A percentile compares a stretch with the other conserved stretches of the same genome.
These are phyloP conservation scores for Gnetum montanum DNA, from an alignment of 75 land plant genomes.

Conservation along the genomic window DNA sequence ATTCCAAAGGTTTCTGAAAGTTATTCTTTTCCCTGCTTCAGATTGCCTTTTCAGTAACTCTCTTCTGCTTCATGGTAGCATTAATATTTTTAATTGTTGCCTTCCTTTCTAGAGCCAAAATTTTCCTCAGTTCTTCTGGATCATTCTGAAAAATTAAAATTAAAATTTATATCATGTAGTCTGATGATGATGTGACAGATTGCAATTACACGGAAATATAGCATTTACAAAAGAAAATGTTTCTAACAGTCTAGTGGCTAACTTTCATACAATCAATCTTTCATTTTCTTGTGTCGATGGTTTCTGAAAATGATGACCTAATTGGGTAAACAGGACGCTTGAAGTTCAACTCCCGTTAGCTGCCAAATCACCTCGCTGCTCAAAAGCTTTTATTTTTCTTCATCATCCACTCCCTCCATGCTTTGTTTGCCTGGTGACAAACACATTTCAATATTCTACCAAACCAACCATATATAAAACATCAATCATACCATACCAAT, in stretches of 20 bases:
- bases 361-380: slow-evolving; percentile 94
- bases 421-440: slow-evolving; percentile 72
- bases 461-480: background rate
- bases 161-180: too few species aligned
- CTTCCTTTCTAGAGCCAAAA: slow-evolving; percentile 68
- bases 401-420: slow-evolving; percentile 98
- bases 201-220: too few species aligned
- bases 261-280: background rate
- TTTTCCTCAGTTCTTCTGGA: slow-evolving; percentile 87
- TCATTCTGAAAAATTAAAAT: slow-evolving; percentile 58
- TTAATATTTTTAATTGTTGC: slow-evolving; percentile 55
- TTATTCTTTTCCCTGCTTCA: slow-evolving; percentile 59
- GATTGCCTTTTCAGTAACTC: slow-evolving; percentile 77
- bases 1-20: slow-evolving; percentile 65
- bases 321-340: too few species aligned
- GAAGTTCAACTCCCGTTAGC: too few species aligned
- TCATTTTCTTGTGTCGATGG: too few species aligned
- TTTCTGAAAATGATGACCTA: too few species aligned
- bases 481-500: background rate
- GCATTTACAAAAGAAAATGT: background rate
- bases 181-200: too few species aligned
- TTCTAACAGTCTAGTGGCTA: too few species aligned
- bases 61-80: slow-evolving; percentile 68
- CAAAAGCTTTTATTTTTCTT: slow-evolving; percentile 96
- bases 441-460: background rate